Percentiles rank a stretch among this genome's conserved stretches.
phyloP scores from a whole-genome alignment of 257 asterid genomes.

The Leonotis leonurus region DNA sequence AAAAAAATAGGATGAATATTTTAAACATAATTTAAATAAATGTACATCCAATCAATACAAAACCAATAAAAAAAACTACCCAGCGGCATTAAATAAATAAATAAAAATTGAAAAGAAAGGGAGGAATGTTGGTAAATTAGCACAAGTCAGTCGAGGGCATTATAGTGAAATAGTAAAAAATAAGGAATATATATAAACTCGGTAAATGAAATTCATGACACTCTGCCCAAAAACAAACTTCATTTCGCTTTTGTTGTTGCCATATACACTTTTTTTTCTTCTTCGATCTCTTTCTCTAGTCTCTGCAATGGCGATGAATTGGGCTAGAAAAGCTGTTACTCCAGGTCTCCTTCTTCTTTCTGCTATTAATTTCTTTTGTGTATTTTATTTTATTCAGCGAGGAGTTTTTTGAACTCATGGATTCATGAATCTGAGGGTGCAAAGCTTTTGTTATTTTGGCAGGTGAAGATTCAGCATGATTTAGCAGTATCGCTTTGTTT shows the following conservation, averaged over 20 bases:
- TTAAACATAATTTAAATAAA: not conserved
- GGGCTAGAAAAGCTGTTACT: not conserved
- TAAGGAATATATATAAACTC: not conserved
- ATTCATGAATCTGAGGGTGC: slow-evolving; percentile 7
- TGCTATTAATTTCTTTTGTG: not conserved
- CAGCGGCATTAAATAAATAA: not conserved
- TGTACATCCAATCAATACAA: not conserved
- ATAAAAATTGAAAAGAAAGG: not conserved
- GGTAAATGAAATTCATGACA: slow-evolving; percentile 28
- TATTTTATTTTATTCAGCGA: not conserved
- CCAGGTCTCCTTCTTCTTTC: slow-evolving; percentile 8
- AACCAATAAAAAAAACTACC: not conserved
- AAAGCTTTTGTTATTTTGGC: not conserved
- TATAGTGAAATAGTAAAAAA: not conserved
- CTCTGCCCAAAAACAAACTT: slow-evolving; percentile 48
- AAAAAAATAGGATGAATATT: too few species aligned
- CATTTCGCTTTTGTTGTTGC: slow-evolving; percentile 12
- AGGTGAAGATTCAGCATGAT: slow-evolving; percentile 22
- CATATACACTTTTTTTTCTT: slow-evolving; percentile 19
- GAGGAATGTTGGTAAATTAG: slow-evolving; percentile 5
- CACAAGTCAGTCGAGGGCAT: not conserved
- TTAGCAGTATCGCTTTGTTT: not conserved
- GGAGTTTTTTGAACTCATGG: not conserved
- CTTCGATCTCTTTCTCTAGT: not conserved
- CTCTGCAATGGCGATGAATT: slow-evolving; percentile 13